Evolutionary conservation across 1,284 basidiomycete genomes (phyloP), one percentile per base, ranked within the genome.

Genomic region (Xanthoconium separans): DNA sequence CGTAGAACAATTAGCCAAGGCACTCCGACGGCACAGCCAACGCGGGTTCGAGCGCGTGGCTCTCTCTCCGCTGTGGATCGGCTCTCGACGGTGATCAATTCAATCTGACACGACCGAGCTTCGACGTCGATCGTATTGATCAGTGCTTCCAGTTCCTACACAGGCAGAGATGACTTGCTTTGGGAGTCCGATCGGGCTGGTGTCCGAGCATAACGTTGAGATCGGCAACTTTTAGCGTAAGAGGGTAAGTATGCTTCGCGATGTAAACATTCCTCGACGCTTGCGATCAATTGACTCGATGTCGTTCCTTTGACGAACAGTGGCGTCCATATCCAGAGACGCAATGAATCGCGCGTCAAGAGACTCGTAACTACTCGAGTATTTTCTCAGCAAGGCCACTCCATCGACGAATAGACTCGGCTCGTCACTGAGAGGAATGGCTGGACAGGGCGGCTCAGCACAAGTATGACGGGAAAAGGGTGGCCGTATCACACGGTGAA

Each of bases 121-220:
- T 66, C 65, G 65, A 64, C 48, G 60, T 64, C 69, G 64, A 70
- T 69, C 68, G 45, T 11, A 6, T 36, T 57, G 51, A 70, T 63
- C 36, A 37, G 44, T 31, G 42, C 54, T 60, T 65, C 55, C 47
- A 22, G 37, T 56, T 66, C 56, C 52, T 54, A 18, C 53, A 43
- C 12, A 46, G 30, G 34, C 52, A 64, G 55, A 56, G 53, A 53
- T 53, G 37, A 51, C 54, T 64, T 44, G 50, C 52, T 56, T 68
- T 66, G 39, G 60, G 49, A 56, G 57, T 36, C 41, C 33, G 58
- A 66, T 59, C 63, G 46, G 49, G 34, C 27, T 27, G 46, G 48
- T 45, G 46, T 55, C 55, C 41, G 54, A 49, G 24, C 40, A 27
- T 51, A 43, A 63, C 47, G 33, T 61, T 53, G 62, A 44, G 65